Conservation (phyloP, 2,329 filamentous ascomycete genomes). For the Beauveria sp. region DNA sequence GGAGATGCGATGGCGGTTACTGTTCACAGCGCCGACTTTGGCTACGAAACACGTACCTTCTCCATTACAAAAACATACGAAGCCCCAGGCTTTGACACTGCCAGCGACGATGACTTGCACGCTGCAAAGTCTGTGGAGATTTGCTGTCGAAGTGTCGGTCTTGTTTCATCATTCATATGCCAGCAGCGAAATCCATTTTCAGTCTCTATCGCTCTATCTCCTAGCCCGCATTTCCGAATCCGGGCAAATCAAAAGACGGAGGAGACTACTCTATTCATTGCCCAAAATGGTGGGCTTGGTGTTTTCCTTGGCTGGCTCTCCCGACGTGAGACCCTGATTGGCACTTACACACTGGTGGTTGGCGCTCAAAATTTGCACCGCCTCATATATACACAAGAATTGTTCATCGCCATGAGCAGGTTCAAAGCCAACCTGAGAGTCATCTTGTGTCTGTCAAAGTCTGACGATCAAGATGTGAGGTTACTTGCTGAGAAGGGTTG, state of each 20-base stretch:
- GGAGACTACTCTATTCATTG: background rate
- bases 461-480: background rate
- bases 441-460: background rate
- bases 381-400: background rate
- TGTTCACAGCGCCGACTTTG: background rate
- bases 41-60: background rate
- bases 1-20: background rate
- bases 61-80: background rate
- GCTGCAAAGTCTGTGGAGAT: background rate
- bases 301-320: conserved; percentile 1
- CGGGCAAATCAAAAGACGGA: background rate
- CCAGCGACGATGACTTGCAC: background rate
- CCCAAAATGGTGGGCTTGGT: background rate
- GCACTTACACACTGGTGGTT: background rate
- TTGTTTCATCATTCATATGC: background rate
- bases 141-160: background rate
- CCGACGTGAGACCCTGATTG: background rate
- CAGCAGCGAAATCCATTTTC: background rate
- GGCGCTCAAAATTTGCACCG: background rate
- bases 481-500: background rate
- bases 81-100: background rate
- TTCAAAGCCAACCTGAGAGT: background rate
- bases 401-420: background rate
- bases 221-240: background rate
- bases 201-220: background rate